These are phyloP conservation scores for Leptosphaerulina australis DNA, from an alignment of 2,329 filamentous ascomycete species.

Conservation along the genomic window DNA sequence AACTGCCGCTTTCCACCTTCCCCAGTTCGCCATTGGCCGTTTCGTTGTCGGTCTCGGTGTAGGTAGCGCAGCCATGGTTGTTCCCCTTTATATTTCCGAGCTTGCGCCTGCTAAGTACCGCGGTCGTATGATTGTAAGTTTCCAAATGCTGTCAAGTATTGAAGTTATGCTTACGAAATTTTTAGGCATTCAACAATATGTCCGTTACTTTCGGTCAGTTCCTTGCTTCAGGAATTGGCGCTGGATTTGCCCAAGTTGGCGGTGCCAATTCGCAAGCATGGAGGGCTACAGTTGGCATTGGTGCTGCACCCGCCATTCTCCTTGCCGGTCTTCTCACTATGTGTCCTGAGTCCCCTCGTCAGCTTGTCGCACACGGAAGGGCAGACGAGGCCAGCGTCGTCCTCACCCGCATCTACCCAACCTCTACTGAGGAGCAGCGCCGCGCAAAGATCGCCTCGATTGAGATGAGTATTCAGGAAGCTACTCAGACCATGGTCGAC, in stretches of 20 bases:
- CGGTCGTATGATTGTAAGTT: constrained; percentile 46
- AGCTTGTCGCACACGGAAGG: constrained; percentile 46
- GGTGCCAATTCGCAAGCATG: constrained; percentile 37
- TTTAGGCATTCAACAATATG: constrained; percentile 32
- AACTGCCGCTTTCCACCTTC: constrained; percentile 33
- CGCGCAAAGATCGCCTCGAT: constrained; percentile 35
- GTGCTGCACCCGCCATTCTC: constrained; percentile 45
- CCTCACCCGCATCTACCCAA: constrained; percentile 44
- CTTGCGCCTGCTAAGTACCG: constrained; percentile 42
- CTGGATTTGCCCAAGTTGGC: constrained; percentile 46
- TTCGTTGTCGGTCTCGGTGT: constrained; percentile 43
- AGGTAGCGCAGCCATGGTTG: constrained; percentile 40
- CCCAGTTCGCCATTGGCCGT: constrained; percentile 38
- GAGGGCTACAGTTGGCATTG: constrained; percentile 48
- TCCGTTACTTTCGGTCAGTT: constrained; percentile 41
- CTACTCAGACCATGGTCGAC: constrained; percentile 38
- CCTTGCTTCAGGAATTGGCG: constrained; percentile 41
- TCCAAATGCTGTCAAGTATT: no score
- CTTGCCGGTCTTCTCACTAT: constrained; percentile 43
- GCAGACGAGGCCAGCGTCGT: constrained; percentile 41
- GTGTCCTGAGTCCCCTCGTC: constrained; percentile 48
- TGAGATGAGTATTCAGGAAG: constrained; percentile 43
- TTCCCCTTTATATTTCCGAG: constrained; percentile 41
- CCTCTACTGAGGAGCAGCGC: constrained; percentile 34
- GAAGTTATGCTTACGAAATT: no score